phyloP scores from a whole-genome alignment of 2,329 filamentous ascomycete genomes.

The Colletotrichum plurivorum region DNA sequence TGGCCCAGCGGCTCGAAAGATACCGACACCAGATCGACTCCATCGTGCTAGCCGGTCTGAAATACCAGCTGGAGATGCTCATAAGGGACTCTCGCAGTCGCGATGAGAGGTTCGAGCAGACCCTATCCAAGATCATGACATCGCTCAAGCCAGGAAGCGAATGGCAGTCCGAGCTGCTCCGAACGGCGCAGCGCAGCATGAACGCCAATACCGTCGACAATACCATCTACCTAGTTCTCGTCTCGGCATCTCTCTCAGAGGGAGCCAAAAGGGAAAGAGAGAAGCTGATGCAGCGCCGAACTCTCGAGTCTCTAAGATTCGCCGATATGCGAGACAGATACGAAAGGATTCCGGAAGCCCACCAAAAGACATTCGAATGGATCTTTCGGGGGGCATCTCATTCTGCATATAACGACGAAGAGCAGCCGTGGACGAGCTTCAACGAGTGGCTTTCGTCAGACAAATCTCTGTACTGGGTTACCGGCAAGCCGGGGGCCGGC shows the following conservation, averaged over 20 bases:
- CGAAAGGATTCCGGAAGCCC: conserved; percentile 8
- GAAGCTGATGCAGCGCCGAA: conserved; percentile 9
- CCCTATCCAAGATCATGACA: not conserved
- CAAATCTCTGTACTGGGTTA: conserved; percentile 49
- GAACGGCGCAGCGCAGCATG: not conserved
- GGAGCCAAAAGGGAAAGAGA: not conserved
- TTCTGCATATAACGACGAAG: not conserved
- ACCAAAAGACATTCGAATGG: conserved; percentile 40
- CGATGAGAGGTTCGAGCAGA: not conserved
- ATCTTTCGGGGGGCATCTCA: conserved; percentile 23
- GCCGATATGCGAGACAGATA: not conserved
- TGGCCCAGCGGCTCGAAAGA: not conserved
- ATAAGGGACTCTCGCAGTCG: not conserved
- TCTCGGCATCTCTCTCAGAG: conserved; percentile 3
- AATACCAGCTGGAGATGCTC: not conserved
- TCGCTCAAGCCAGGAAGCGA: not conserved
- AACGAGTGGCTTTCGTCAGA: conserved; percentile 45
- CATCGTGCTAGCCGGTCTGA: not conserved
- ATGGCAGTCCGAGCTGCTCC: not conserved
- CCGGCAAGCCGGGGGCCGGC: conserved; percentile 57
- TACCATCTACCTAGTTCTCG: conserved; percentile 2
- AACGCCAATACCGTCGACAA: not conserved
- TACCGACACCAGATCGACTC: not conserved
- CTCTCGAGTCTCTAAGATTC: not conserved
- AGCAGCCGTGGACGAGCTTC: conserved; percentile 17